A percentile compares a stretch with the other conserved stretches of the same genome.
phyloP scores from a whole-genome alignment of 163 green algal species.

The Scenedesmus sp. region DNA sequence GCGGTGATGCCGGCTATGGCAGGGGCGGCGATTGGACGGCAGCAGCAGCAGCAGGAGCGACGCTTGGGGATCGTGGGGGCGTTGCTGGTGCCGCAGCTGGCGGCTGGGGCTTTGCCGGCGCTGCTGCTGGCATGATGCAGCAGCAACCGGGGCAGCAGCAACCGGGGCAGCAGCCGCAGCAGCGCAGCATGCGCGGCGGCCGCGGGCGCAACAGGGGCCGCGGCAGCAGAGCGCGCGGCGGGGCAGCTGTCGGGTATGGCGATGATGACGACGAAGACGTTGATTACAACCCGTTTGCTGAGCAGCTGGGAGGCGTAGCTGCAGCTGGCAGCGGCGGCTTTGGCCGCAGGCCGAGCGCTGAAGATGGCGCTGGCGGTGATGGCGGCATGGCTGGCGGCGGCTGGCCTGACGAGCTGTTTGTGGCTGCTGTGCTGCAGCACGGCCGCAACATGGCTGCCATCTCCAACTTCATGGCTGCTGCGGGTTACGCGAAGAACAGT shows the following conservation, averaged over 20 bases:
- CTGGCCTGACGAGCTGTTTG: conserved; percentile 65
- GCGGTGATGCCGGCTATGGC: not conserved
- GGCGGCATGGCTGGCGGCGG: not conserved
- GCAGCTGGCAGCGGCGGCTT: not conserved
- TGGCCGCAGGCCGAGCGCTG: conserved; percentile 21
- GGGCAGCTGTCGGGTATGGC: not conserved
- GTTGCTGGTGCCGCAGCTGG: not conserved
- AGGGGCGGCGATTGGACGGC: not conserved
- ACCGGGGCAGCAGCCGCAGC: not conserved
- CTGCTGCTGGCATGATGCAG: not conserved
- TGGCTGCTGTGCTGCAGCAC: conserved; percentile 61
- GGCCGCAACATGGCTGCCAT: conserved; percentile 63
- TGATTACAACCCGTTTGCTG: conserved; percentile 41
- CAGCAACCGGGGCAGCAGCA: not conserved
- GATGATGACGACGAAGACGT: conserved; percentile 39
- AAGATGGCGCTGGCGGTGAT: not conserved
- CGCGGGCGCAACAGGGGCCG: conserved; percentile 4
- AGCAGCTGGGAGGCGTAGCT: not conserved
- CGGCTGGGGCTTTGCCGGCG: not conserved
- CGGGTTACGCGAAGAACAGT: conserved; percentile 58
- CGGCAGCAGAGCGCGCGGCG: not conserved
- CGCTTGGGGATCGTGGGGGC: not conserved
- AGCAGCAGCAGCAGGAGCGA: not conserved
- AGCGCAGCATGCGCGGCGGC: not conserved
- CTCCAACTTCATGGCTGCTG: conserved; percentile 51